Conservation (phyloP, 345 rosid genomes). For the Gossypium herbaceum region DNA sequence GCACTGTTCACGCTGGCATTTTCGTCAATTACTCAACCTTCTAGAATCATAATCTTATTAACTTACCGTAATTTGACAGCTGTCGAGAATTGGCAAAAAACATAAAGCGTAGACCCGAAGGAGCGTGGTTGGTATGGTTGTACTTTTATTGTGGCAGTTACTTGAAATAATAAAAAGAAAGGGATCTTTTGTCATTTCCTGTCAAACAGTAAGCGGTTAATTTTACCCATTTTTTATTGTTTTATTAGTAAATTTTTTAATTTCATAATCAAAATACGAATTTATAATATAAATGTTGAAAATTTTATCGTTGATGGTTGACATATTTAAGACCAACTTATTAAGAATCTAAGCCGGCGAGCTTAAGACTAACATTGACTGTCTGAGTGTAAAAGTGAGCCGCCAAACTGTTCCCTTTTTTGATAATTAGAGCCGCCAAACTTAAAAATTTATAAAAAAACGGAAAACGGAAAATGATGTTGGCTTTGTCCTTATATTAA, state of each 20-base stretch:
- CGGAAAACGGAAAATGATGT: constrained; percentile 4
- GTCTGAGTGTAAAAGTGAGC: constrained; percentile 23
- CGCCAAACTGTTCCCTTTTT: constrained; percentile 24
- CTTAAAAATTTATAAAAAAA: background rate
- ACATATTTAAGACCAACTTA: background rate
- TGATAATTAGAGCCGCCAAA: constrained; percentile 32
- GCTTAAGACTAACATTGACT: constrained; percentile 20
- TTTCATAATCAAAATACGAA: too few species aligned
- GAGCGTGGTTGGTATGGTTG: background rate
- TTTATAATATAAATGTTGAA: background rate
- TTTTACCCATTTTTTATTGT: too few species aligned
- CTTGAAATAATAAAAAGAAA: constrained; percentile 11
- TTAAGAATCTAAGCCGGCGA: constrained; percentile 13
- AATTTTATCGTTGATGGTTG: background rate
- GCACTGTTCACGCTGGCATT: background rate
- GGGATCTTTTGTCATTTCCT: constrained; percentile 10
- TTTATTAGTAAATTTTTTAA: too few species aligned
- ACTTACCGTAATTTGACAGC: background rate
- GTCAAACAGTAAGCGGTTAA: background rate
- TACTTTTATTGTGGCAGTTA: background rate
- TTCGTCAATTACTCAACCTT: background rate
- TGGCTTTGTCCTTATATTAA: background rate
- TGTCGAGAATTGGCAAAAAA: background rate
- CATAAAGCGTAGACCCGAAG: background rate
- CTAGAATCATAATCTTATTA: background rate